These are phyloP conservation scores for Podospora didyma DNA, from an alignment of 495 filamentous ascomycete genomes.

Conservation along the genomic window DNA sequence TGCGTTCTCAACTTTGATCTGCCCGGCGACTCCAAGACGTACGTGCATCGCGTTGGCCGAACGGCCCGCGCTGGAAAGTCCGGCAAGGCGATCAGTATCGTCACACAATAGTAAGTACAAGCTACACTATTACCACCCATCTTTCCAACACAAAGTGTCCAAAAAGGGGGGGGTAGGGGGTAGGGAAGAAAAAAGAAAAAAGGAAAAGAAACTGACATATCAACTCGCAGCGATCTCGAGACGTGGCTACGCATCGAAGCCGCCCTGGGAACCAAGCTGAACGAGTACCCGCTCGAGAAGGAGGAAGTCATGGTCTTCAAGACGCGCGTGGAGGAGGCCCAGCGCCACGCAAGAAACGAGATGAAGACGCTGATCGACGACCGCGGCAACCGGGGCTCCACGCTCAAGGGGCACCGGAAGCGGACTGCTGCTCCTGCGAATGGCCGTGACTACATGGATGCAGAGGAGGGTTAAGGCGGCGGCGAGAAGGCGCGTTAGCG, in stretches of 20 bases:
- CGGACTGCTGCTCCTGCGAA: conserved; percentile 37
- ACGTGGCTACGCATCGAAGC: conserved; percentile 80
- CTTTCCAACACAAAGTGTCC: too few relatives aligned
- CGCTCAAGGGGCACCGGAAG: conserved; percentile 55
- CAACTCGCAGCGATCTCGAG: conserved; percentile 60
- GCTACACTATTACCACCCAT: too few relatives aligned
- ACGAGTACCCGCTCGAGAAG: conserved; percentile 59
- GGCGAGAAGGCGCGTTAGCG: background rate
- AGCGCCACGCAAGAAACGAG: conserved; percentile 72
- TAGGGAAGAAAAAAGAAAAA: too few relatives aligned
- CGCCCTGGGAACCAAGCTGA: conserved; percentile 71
- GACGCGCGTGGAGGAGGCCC: conserved; percentile 76
- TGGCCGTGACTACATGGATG: conserved; percentile 70
- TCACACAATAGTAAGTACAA: conserved; percentile 67
- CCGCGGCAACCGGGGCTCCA: conserved; percentile 60
- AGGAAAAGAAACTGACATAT: background rate
- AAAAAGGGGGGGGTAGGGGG: too few relatives aligned
- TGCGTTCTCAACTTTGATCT: conserved; percentile 85
- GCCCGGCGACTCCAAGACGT: conserved; percentile 80
- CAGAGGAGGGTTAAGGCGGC: conserved; percentile 60
- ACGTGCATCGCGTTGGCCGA: conserved; percentile 91
- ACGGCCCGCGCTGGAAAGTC: conserved; percentile 87
- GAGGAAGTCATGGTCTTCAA: conserved; percentile 87
- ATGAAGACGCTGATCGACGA: conserved; percentile 83
- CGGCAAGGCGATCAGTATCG: conserved; percentile 75